phyloP scores from a whole-genome alignment of 495 filamentous ascomycete species.

The Neurospora africana region DNA sequence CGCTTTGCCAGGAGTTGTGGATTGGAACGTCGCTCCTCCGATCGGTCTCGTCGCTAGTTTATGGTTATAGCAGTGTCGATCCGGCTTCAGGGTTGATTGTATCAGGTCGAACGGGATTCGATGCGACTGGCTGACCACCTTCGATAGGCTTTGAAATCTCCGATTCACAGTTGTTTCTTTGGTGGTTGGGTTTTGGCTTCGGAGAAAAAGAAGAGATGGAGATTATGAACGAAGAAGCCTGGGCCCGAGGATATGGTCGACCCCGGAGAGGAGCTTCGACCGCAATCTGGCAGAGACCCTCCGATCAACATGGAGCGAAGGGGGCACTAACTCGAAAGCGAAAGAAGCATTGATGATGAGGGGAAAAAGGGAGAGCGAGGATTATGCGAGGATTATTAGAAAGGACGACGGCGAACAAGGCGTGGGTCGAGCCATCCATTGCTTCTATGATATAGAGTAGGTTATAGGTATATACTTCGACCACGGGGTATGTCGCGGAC shows the following conservation, averaged over 20 bases:
- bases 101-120: not conserved
- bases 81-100: not conserved
- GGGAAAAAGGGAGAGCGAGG: not conserved
- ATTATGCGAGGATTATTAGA: not conserved
- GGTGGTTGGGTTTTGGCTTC: not conserved
- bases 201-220: not conserved
- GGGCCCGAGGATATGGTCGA: not conserved
- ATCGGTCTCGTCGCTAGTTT: not conserved
- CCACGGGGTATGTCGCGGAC: not conserved
- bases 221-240: not conserved
- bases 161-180: not conserved
- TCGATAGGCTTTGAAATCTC: not conserved
- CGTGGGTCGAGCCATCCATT: not conserved
- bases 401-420: not conserved
- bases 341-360: not conserved
- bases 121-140: not conserved
- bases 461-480: not conserved
- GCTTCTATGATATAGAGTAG: not conserved
- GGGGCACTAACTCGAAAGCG: not conserved
- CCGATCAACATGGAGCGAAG: not conserved
- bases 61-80: not conserved
- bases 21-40: not conserved
- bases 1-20: not conserved
- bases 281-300: not conserved
- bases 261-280: not conserved